Evolutionary conservation across 164 flowering plant species (phyloP).

Genomic region (Dillenia suffruticosa): DNA sequence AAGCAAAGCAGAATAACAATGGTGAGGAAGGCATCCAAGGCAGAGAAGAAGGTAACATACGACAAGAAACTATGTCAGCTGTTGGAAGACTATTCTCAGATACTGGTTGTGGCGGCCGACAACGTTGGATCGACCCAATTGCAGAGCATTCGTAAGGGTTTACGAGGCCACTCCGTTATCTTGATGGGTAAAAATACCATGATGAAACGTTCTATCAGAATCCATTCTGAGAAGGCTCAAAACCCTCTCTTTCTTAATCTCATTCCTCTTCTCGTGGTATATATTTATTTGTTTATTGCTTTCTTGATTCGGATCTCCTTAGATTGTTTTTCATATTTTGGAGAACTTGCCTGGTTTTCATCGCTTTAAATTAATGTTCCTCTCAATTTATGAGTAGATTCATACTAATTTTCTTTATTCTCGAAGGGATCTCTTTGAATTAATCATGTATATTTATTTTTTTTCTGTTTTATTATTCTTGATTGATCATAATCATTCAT

Average conservation of each 20-base stretch:
- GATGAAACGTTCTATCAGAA: neutral
- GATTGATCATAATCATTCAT: too few species aligned
- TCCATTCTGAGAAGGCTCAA: neutral
- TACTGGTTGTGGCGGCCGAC: conserved; percentile 11
- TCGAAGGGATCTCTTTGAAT: too few species aligned
- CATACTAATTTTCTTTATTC: too few species aligned
- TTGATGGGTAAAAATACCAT: conserved; percentile 11
- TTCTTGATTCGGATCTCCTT: neutral
- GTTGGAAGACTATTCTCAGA: conserved; percentile 15
- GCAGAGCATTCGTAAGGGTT: conserved; percentile 9
- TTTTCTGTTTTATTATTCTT: neutral
- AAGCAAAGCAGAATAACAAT: neutral
- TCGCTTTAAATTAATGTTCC: too few species aligned
- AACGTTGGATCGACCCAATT: conserved; percentile 17
- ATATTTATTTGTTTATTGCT: neutral
- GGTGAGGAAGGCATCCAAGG: conserved; percentile 10
- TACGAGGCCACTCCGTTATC: conserved; percentile 7
- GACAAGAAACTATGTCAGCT: conserved; percentile 12
- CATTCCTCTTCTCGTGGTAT: neutral
- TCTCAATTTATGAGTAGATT: too few species aligned
- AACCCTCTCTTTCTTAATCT: neutral
- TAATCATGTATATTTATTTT: neutral
- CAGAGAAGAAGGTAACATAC: conserved; percentile 17
- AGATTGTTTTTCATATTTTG: neutral
- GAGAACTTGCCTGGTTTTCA: too few species aligned